Evolutionary conservation across 2,329 filamentous ascomycete species (phyloP), one percentile per base, ranked within the genome.

Genomic region (Diaporthe sp.): DNA sequence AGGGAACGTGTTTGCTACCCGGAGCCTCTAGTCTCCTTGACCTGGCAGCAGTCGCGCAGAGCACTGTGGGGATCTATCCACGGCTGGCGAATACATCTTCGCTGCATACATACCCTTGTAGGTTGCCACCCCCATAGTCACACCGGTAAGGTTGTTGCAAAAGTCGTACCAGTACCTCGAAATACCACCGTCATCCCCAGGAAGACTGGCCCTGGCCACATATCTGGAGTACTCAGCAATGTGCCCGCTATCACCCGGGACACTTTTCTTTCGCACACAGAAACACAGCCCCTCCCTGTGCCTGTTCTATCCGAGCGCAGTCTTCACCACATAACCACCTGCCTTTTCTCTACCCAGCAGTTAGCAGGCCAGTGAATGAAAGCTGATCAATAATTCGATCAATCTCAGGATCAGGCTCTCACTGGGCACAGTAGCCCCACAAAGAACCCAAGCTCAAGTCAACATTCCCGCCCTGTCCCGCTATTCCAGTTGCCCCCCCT

Each of bases 381-480:
- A 34, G 37, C 71, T 73, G 58, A 62, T 73, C 58, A 44, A 25
- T 39, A 55, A 51, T 57, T 42, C 71, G 51, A 51, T 65, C 58
- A 55, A 53, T 65, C 58, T 31, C 31, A 75, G 72, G 53, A 37
- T n/a, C 55, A 60, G 44, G 73, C 49, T 75, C 49, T 57, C 73
- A 71, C 39, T 51, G 28, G 70, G 61, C 68, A 76, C 61, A 71
- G 57, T 60, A 67, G 73, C 70, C 73, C 75, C 75, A 75, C 75
- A 65, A 61, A 57, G 51, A 71, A 51, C 42, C 61, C 62, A 67
- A 70, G 46, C 71, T 58, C 68, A 73, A 51, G 53, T 62, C 61
- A 25, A 70, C 39, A 53, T 25, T 42, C n/a, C 58, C 62, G 39
- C 68, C 68, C 37, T 53, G 61, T 55, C 75, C 73, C 75, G 71